Evolutionary conservation across 805 yeast genomes (phyloP).

Genomic region (Nakazawaea holstii): DNA sequence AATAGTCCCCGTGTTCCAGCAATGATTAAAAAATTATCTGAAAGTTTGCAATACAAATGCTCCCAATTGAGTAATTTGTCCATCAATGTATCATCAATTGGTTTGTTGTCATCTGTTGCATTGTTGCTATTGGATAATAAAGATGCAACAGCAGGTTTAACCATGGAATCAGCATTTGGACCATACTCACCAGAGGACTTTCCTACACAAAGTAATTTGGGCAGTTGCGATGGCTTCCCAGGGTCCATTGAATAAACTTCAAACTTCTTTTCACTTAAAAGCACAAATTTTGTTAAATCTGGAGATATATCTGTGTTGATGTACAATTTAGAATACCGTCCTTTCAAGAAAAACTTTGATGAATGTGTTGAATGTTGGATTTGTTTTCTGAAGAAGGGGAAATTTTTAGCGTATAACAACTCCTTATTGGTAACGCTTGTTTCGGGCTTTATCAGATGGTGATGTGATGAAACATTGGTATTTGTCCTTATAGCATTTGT

Average conservation of each 20-base stretch:
- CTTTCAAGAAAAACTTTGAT: conserved; percentile 40
- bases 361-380: conserved; percentile 47
- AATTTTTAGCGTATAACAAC: conserved; percentile 66
- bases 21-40: conserved; percentile 55
- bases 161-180: conserved; percentile 33
- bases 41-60: conserved; percentile 52
- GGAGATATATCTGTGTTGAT: conserved; percentile 59
- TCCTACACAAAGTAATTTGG: conserved; percentile 62
- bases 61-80: conserved; percentile 48
- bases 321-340: conserved; percentile 35
- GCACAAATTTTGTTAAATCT: conserved; percentile 57
- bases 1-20: conserved; percentile 71
- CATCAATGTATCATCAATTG: conserved; percentile 21
- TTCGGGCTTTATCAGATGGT: not conserved
- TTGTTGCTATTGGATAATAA: conserved; percentile 24
- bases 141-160: conserved; percentile 17
- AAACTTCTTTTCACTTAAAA: conserved; percentile 68
- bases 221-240: conserved; percentile 38
- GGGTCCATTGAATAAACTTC: conserved; percentile 57
- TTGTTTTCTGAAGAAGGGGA: conserved; percentile 72
- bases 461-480: conserved; percentile 10
- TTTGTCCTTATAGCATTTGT: conserved; percentile 7
- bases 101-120: conserved; percentile 13
- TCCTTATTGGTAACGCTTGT: conserved; percentile 39
- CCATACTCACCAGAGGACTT: conserved; percentile 68